Evolutionary conservation across 2,329 filamentous ascomycete genomes (phyloP), one percentile per base, ranked within the genome.

Genomic region (Sporothrix euskadiensis): DNA sequence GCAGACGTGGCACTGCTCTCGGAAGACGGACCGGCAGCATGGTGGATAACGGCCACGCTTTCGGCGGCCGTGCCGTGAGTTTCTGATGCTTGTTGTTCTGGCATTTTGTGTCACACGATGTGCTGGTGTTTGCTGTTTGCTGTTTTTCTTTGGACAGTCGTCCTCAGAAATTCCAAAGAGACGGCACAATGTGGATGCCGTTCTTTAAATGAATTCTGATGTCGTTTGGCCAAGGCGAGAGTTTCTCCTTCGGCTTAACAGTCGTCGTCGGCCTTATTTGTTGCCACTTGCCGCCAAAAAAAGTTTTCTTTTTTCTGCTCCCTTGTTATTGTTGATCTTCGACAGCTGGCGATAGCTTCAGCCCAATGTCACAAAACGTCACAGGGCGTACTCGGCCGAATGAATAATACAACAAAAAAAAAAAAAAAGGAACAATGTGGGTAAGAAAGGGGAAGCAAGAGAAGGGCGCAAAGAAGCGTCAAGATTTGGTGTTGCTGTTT

Each of bases 71-170:
- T 26, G 19, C 30, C 7, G 49, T 12, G 41, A 2, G 69, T 7
- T 52, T 63, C 69, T 41, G 56, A 5, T 71, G 69, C 2, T 39
- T n/a, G 69, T 63, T 52, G 69, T 10, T 63, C 69, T 39, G 69
- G 63, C 69, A 71, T 71, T 44, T 35, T 35, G 54, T 69, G 26
- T 19, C 22, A 44, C 32, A 41, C 1, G 30, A 39, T 44, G 52
- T 71, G 35, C 14, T 35, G 44, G 4, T 39, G 14, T 54, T 39
- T 32, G n/a, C 5, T 44, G 3, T 26, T 44, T 19, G 1, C 30
- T 26, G 30, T 10, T 59, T 49, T 30, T 47, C 39, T 30, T 47
- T 47, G 61, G 39, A 47, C 61, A 6, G 59, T 8, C 12, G 61
- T 66, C 39, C 39, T 30, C 61, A 10, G 39, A 66, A 30, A 56